Conservation (phyloP, 805 yeast genomes). For the Myxozyma mucilagina region DNA sequence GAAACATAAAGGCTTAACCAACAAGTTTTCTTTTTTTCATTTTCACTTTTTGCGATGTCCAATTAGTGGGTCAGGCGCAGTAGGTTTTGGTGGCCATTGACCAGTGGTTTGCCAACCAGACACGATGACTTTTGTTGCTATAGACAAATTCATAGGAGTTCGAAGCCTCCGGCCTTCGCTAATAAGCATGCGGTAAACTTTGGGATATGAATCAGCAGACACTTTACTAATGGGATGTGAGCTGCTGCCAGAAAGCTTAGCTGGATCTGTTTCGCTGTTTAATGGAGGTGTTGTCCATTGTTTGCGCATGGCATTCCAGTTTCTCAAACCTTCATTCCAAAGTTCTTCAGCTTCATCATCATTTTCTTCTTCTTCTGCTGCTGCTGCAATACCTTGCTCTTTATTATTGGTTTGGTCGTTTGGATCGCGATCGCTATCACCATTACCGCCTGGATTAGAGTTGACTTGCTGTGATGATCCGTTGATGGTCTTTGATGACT, state of each 20-base stretch:
- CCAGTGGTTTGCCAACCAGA: constrained; percentile 84
- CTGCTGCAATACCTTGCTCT: constrained; percentile 7
- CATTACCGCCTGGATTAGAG: no score
- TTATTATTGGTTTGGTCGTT: background rate
- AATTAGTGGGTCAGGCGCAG: constrained; percentile 25
- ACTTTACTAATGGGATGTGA: constrained; percentile 34
- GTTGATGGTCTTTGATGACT: background rate
- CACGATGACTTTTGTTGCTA: constrained; percentile 68
- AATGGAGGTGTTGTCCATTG: constrained; percentile 54
- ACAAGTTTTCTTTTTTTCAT: no score
- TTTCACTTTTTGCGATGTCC: constrained; percentile 13
- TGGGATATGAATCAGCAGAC: constrained; percentile 38
- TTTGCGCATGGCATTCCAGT: constrained; percentile 70
- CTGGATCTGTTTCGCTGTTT: constrained; percentile 11
- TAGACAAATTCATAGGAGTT: constrained; percentile 70
- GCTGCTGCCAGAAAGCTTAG: constrained; percentile 27
- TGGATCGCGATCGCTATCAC: background rate
- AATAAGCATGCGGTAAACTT: constrained; percentile 67
- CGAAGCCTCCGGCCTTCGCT: constrained; percentile 67
- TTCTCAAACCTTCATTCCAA: constrained; percentile 54
- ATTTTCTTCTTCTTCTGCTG: constrained; percentile 29
- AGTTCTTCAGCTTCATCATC: constrained; percentile 43
- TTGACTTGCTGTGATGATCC: background rate
- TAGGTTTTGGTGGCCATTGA: constrained; percentile 53
- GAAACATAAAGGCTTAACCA: background rate